Evolutionary conservation across 345 rosid species (phyloP), one percentile per base, ranked within the genome.

Genomic region (Hibiscus trionum): DNA sequence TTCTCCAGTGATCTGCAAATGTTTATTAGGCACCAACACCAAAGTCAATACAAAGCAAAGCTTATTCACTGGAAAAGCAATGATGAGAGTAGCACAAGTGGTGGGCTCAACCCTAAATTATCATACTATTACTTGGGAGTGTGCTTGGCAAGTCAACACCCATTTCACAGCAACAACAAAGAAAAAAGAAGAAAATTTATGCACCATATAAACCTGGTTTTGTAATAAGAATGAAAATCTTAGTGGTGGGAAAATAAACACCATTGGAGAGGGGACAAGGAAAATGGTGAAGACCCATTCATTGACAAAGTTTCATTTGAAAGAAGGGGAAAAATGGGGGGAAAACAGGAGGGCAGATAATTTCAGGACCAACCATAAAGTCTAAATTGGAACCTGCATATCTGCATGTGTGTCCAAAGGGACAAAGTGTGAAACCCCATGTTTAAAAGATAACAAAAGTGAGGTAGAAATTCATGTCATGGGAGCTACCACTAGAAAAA

Each of bases 1-100:
- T 71, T 80, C 88, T 76, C 96, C 96, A 46, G 96, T 85, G 73
- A 90, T 82, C 96, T 89, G 80, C 80, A 83, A 66, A 29, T 42
- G 49, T 66, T 47, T 11, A 11, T 46, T 56, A 67, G 39, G 33
- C 33, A 31, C 33, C 33, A 31, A 31, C 33, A 52, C 21, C 60
- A 7, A 46, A 66, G 67, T 57, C 26, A 75, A 50, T 55, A 46
- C 68, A 56, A 47, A 52, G 42, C 61, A 56, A 69, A 26, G 16
- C 58, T 44, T 44, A 8, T 11, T 44, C 49, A 44, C 49, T 44
- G 49, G 49, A 44, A 44, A 44, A 47, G 15, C 52, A 47, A 47
- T 47, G 52, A 47, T 47, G 74, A 9, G 60, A n/a, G 61, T 1
- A 55, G 67, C 72, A 66, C 52, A 53, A 46, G 78, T 72, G 78